Evolutionary conservation across 371 early-diverging fungal genomes (phyloP), one percentile per base, ranked within the genome.

Genomic region (Apophysomyces elegans): DNA sequence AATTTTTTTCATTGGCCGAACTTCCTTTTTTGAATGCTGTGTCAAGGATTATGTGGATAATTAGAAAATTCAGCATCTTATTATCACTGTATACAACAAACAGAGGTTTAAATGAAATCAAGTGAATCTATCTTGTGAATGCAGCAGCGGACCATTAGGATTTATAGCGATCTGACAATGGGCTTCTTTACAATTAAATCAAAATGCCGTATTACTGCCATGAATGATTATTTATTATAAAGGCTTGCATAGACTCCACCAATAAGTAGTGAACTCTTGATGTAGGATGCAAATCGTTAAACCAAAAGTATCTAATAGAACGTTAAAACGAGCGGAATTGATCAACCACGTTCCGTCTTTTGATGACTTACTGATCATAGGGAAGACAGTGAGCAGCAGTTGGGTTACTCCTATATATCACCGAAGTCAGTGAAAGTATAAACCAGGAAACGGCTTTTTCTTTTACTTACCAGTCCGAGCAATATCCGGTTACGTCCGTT

Each of bases 231-330:
- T 9, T 36, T 1, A 32, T 26, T 13, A 61, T 21, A 35, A 35
- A 65, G n/a, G 54, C 46, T 37, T 59, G 37, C 32, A 77, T 43
- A 32, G 67, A 68, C 61, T 76, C 35, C 14, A 75, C 75, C 46
- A 79, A 21, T n/a, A 68, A 21, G 47, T 66, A 45, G 37, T 79
- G 80, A 5, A 79, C 70, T 41, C 62, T 70, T 57, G 59, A 71
- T 1, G 80, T 79, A 9, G 80, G 80, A 66, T 79, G 80, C 16
- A 79, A 65, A 54, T 69, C 73, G 54, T 79, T 76, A 4, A 65
- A 54, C 80, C 80, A 79, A 64, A 79, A 77, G 38, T 79, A 79
- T 21, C 77, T 79, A 64, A 46, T 14, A 38, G 4, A 47, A 16
- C 32, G 32, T 26, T 26, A 3, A 26, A 2, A 2, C 32, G 2